phyloP scores from a whole-genome alignment of 2,329 filamentous ascomycete genomes.

The Monilinia vaccinii-corymbosi region DNA sequence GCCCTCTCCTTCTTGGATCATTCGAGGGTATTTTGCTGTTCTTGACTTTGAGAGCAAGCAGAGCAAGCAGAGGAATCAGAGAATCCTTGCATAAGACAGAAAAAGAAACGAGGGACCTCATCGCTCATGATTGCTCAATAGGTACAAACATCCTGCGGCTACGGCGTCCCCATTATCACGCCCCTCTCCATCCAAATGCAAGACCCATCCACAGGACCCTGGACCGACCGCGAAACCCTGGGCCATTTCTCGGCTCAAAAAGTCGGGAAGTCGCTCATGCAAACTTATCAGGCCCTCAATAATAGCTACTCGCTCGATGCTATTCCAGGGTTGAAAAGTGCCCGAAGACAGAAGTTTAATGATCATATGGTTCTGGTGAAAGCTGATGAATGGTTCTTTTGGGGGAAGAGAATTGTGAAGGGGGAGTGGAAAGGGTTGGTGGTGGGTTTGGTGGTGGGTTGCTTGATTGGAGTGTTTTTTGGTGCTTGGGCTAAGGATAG shows the following conservation, averaged over 20 bases:
- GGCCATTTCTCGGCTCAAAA: not conserved
- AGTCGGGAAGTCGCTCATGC: not conserved
- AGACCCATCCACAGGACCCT: not conserved
- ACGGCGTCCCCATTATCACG: slow-evolving; percentile 41
- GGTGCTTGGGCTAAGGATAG: not conserved
- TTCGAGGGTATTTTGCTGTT: too few species aligned
- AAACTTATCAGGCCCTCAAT: not conserved
- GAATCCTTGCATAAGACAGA: too few species aligned
- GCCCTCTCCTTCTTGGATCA: not conserved
- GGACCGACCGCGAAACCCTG: not conserved
- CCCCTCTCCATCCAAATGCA: not conserved
- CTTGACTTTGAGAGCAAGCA: too few species aligned
- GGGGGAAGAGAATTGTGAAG: not conserved
- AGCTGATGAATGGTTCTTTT: not conserved
- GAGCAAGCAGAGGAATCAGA: too few species aligned
- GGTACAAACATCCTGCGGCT: slow-evolving; percentile 59
- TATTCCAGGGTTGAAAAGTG: not conserved
- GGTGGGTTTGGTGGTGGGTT: not conserved
- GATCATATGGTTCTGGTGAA: not conserved
- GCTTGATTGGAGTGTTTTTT: not conserved
- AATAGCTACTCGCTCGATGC: slow-evolving; percentile 1
- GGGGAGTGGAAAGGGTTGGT: slow-evolving; percentile 4
- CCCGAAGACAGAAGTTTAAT: not conserved
- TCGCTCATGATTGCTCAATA: slow-evolving; percentile 30
- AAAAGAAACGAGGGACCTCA: not conserved